Percentiles rank a stretch among this genome's conserved stretches.
Evolutionary conservation across 2,329 filamentous ascomycete genomes (phyloP).

Genomic region (Ascosphaera acerosa): DNA sequence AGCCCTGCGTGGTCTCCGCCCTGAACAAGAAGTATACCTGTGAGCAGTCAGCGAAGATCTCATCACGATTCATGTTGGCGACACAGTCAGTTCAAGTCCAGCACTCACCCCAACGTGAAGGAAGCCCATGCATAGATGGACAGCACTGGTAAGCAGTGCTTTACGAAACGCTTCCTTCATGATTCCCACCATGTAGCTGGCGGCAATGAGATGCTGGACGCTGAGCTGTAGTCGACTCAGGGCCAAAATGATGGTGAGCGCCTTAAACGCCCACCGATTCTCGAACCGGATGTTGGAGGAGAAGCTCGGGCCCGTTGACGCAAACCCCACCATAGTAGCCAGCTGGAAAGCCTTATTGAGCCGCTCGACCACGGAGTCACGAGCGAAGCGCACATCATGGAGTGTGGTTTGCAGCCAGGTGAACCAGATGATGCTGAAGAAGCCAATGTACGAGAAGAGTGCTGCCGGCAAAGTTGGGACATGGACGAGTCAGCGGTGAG

Average conservation of each 20-base stretch:
- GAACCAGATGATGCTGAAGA: slow-evolving; percentile 37
- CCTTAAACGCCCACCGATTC: slow-evolving; percentile 21
- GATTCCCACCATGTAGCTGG: slow-evolving; percentile 9
- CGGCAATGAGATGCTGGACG: slow-evolving; percentile 25
- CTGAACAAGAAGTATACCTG: slow-evolving; percentile 15
- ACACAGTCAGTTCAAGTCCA: no score
- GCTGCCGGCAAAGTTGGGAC: slow-evolving; percentile 9
- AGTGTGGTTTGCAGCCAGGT: slow-evolving; percentile 39
- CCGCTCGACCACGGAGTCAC: slow-evolving; percentile 38
- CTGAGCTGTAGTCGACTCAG: slow-evolving; percentile 27
- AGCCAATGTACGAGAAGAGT: slow-evolving; percentile 24
- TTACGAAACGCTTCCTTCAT: slow-evolving; percentile 10
- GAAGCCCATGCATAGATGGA: slow-evolving; percentile 10
- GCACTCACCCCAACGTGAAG: slow-evolving; percentile 10
- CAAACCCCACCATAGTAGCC: slow-evolving; percentile 38
- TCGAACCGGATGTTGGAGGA: slow-evolving; percentile 16
- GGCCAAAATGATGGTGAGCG: slow-evolving; percentile 21
- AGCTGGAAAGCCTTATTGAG: slow-evolving; percentile 33
- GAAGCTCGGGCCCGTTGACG: slow-evolving; percentile 29
- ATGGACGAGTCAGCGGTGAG: neutral
- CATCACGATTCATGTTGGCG: neutral
- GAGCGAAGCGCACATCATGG: slow-evolving; percentile 39
- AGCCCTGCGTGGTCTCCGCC: slow-evolving; percentile 5
- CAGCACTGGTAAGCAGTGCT: slow-evolving; percentile 10
- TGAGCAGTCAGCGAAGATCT: neutral